Evolutionary conservation across 768 basidiomycete species (phyloP), one percentile per base, ranked within the genome.

Genomic region (Exsudoporus frostii): DNA sequence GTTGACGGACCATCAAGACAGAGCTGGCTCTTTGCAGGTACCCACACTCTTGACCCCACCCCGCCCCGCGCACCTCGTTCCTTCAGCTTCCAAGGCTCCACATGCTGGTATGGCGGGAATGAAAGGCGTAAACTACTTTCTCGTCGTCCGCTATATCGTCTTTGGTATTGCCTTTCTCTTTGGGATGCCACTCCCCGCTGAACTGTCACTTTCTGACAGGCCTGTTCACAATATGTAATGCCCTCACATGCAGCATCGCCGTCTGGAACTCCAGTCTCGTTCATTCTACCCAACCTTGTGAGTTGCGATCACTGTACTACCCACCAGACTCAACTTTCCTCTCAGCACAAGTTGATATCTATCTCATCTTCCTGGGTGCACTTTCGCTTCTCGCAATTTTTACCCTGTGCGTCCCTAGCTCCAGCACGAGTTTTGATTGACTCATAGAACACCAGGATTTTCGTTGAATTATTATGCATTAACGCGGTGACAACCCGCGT

Each of bases 211-310:
- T 38, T 29, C 55, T 27, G 27, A 27, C 27, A 90, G 87, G 72
- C 62, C 55, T 81, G 42, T 84, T 86, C 67, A 76, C 83, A 58
- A 65, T 81, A 56, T 88, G 79, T 68, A 86, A 80, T 72, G 83
- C 85, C 43, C 73, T 86, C 59, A 75, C 82, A 51, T 79, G 82
- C 55, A 83, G 81, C 59, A 75, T 82, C 29, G 82, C 86, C 50
- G 82, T 84, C 19, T 88, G 86, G 87, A 86, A 88, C 68, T 64
- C 79, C 40, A 79, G 80, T 58, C 70, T 86, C 57, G 69, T 76
- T 41, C 67, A 72, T 50, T 53, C 67, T 37, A 51, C 65, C 33
- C 64, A 65, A 58, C 67, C 72, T 45, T 58, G 84, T 84, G 59
- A 45, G 80, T 72, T 47, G 30, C 22, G 45, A 39, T 24, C n/a